Evolutionary conservation across 2,329 filamentous ascomycete genomes (phyloP).

Genomic region (Cercospora citrullina): DNA sequence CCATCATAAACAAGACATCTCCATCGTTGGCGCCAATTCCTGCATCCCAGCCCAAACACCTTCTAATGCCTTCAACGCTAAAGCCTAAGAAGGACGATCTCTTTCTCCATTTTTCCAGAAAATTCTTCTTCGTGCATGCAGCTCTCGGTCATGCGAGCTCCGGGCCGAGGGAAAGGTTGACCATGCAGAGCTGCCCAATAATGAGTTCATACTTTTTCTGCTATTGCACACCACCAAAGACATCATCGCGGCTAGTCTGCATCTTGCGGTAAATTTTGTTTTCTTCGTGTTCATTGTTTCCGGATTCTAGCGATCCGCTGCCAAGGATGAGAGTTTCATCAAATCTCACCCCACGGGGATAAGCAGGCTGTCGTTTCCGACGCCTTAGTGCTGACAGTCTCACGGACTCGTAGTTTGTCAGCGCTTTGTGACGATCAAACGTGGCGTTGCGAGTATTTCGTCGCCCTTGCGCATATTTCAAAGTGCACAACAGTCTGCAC

Average conservation of each 20-base stretch:
- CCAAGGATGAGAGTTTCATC: neutral
- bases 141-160: neutral
- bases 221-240: neutral
- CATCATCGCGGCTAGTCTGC: neutral
- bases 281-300: neutral
- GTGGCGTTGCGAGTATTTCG: slow-evolving; percentile 13
- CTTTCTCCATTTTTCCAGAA: slow-evolving; percentile 2
- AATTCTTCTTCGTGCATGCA: slow-evolving; percentile 1
- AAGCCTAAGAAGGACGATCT: slow-evolving; percentile 3
- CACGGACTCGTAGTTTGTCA: neutral
- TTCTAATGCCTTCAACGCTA: slow-evolving; percentile 15
- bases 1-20: neutral
- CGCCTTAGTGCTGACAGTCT: neutral
- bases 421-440: neutral
- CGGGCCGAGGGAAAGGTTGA: neutral
- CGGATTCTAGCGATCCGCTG: neutral
- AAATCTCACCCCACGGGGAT: neutral
- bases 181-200: neutral
- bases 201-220: neutral
- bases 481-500: slow-evolving; percentile 4
- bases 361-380: neutral
- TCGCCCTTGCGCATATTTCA: slow-evolving; percentile 10
- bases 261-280: neutral
- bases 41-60: slow-evolving; percentile 19
- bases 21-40: neutral